Base-by-base conservation (phyloP, 2,329 filamentous ascomycete genomes). In the Sclerotinia borealis region DNA sequence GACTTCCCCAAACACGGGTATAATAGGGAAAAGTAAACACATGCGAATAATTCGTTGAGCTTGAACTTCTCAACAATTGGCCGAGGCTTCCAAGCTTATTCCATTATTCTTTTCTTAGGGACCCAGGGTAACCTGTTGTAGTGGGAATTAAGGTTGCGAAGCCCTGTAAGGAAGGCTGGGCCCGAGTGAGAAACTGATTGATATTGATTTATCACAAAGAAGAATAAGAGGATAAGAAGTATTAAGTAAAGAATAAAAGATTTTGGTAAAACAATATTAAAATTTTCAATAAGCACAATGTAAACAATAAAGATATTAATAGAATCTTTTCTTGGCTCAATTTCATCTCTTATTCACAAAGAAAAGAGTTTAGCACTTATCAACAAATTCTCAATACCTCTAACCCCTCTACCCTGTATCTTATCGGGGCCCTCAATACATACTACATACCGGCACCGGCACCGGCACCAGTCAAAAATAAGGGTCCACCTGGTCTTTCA, bases 21-120 rank as follows among this genome's bases (percentile, higher is more conserved):
- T n/a, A n/a, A n/a, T n/a, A n/a, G n/a, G n/a, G n/a, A n/a, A n/a
- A n/a, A n/a, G n/a, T 9, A 43, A 43, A 51, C 58, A 61, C 34
- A 61, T 52, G 47, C n/a, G n/a, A n/a, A n/a, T 19, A 51, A 62
- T 62, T 62, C 59, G 59, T 62, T 62, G 59, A 62, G 59, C 59
- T 56, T 49, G 15, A 25, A 19, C 43, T 37, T 49, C 55, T 59
- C 59, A 62, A 62, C 59, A 62, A 56, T 41, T 56, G 51, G 31
- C 50, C 55, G 43, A 49, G 55, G 41, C 4, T 49, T 34, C 19
- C 59, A 52, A 61, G 49, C 37, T 43, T n/a, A 27, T 17, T 34
- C 37, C 27, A 43, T 41, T 54, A 31, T 37, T 59, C 49, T 59
- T 37, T 34, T 48, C 22, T 49, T 19, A 11, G 22, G 11, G 10